These are phyloP conservation scores for Ascochyta lentis DNA, from an alignment of 2,329 filamentous ascomycete genomes.

Conservation along the genomic window DNA sequence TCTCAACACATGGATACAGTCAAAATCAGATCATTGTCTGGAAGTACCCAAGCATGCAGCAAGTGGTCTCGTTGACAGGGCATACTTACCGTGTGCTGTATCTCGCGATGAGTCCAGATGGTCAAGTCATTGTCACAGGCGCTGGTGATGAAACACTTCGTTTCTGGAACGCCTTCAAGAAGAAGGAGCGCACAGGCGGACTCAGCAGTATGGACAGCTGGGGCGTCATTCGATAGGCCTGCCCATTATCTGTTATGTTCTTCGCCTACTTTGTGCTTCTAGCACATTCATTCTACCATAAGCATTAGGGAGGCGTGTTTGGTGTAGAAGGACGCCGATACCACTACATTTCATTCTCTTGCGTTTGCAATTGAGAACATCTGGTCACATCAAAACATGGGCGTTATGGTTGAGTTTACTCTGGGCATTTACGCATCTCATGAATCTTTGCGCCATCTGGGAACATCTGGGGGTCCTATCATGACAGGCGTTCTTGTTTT, in stretches of 20 bases:
- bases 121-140: slow-evolving; percentile 90
- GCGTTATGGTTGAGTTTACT: slow-evolving; percentile 6
- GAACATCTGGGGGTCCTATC: not conserved
- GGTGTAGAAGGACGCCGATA: slow-evolving; percentile 16
- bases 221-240: slow-evolving; percentile 75
- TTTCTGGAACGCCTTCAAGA: slow-evolving; percentile 96
- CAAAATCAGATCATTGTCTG: slow-evolving; percentile 99
- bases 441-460: slow-evolving; percentile 9
- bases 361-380: slow-evolving; percentile 12
- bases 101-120: slow-evolving; percentile 95
- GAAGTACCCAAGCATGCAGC: slow-evolving; percentile 99
- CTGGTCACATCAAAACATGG: slow-evolving; percentile 8
- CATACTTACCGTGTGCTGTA: slow-evolving; percentile 97
- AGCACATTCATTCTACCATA: slow-evolving; percentile 8
- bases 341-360: slow-evolving; percentile 17
- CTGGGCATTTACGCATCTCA: slow-evolving; percentile 8
- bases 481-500: slow-evolving; percentile 11
- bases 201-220: slow-evolving; percentile 70
- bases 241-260: not conserved
- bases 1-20: slow-evolving; percentile 94
- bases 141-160: slow-evolving; percentile 94
- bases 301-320: slow-evolving; percentile 14
- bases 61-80: slow-evolving; percentile 92
- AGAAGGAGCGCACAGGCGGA: slow-evolving; percentile 72
- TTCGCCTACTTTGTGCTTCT: not conserved